A percentile compares a stretch with the other conserved stretches of the same genome.
phyloP scores from a whole-genome alignment of 1,284 basidiomycete genomes.

The Exobasidium cylindrosporum region DNA sequence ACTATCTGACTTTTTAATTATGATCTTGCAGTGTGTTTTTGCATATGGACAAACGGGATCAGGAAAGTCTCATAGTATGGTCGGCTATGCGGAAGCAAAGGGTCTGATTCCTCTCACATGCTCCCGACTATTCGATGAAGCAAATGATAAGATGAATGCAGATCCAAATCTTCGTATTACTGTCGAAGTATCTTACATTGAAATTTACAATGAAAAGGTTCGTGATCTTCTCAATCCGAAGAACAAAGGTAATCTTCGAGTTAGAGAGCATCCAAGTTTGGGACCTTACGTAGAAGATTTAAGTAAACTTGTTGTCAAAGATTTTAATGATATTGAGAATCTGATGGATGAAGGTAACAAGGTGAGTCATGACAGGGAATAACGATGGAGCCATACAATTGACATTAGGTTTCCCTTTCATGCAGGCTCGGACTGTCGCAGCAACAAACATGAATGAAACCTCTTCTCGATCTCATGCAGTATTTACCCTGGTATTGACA shows the following conservation, averaged over 20 bases:
- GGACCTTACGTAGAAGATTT: conserved; percentile 93
- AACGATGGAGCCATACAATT: no score
- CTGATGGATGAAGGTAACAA: conserved; percentile 99
- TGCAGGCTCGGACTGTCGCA: conserved; percentile 45
- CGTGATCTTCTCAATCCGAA: conserved; percentile 94
- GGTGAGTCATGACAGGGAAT: conserved; percentile 32
- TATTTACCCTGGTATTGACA: conserved; percentile 46
- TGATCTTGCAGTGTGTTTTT: conserved; percentile 37
- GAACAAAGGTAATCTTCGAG: conserved; percentile 91
- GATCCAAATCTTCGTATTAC: conserved; percentile 76
- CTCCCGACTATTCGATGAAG: conserved; percentile 82
- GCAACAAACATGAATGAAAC: conserved; percentile 53
- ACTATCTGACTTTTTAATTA: conserved; percentile 3
- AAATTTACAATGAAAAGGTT: conserved; percentile 77
- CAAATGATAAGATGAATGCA: conserved; percentile 63
- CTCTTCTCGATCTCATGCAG: conserved; percentile 47
- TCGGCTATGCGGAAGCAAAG: conserved; percentile 77
- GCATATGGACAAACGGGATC: conserved; percentile 52
- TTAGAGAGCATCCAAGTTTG: conserved; percentile 84
- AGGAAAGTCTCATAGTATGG: conserved; percentile 35
- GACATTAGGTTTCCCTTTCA: not conserved
- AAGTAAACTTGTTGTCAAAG: conserved; percentile 84
- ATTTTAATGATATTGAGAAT: conserved; percentile 92
- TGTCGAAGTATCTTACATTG: conserved; percentile 96
- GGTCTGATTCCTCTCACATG: conserved; percentile 96